Percentiles rank a stretch among this genome's conserved stretches.
phyloP scores from a whole-genome alignment of 2,329 filamentous ascomycete species.

The Spiromastix sp. region DNA sequence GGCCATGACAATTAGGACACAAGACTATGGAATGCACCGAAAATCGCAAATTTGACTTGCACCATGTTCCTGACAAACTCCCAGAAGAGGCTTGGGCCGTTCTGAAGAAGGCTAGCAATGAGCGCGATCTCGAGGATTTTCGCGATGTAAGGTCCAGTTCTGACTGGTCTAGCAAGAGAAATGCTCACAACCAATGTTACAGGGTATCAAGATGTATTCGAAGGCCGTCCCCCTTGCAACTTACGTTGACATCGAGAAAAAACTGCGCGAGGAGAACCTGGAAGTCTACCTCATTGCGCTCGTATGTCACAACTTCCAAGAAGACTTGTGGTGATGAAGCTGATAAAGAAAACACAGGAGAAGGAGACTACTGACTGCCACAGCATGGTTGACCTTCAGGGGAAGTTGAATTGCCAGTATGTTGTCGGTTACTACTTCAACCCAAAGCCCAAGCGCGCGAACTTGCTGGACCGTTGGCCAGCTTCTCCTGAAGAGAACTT shows the following conservation, averaged over 20 bases:
- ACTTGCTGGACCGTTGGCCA: constrained; percentile 41
- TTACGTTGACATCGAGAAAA: constrained; percentile 40
- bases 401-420: constrained; percentile 41
- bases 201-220: constrained; percentile 37
- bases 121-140: constrained; percentile 42
- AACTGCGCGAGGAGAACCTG: constrained; percentile 38
- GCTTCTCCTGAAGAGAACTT: constrained; percentile 39
- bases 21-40: constrained; percentile 34
- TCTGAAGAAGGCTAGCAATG: constrained; percentile 39
- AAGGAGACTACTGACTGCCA: constrained; percentile 32
- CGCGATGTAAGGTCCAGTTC: constrained; percentile 26
- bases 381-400: constrained; percentile 44
- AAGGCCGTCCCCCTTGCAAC: constrained; percentile 37
- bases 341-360: constrained; percentile 21
- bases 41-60: constrained; percentile 34
- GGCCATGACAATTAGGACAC: constrained; percentile 28
- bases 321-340: constrained; percentile 4
- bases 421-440: constrained; percentile 40
- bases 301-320: constrained; percentile 19
- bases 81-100: constrained; percentile 41
- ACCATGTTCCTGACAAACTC: constrained; percentile 35
- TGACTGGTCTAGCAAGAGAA: background rate
- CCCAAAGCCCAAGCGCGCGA: constrained; percentile 36
- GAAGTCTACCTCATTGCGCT: constrained; percentile 44
- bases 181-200: constrained; percentile 5